A percentile compares a stretch with the other conserved stretches of the same genome.
phyloP scores from a whole-genome alignment of 2,329 filamentous ascomycete genomes.

The Dactylellina sp. region DNA sequence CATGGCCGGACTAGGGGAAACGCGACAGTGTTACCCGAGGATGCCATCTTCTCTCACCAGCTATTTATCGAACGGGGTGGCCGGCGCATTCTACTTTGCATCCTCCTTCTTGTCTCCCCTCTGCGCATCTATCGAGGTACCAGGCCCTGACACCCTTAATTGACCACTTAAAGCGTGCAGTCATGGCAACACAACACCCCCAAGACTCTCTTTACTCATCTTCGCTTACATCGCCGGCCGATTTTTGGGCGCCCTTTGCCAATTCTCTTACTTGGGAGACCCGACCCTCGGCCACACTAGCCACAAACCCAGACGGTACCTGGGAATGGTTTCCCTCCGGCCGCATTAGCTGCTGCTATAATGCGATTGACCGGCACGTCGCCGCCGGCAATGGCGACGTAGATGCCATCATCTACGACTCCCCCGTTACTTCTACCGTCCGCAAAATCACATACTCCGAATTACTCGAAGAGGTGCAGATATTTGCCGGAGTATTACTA shows the following conservation, averaged over 20 bases:
- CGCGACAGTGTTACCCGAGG: slow-evolving; percentile 39
- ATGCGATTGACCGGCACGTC: slow-evolving; percentile 92
- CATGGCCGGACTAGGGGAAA: slow-evolving; percentile 50
- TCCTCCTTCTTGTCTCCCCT: background rate
- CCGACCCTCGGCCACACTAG: slow-evolving; percentile 74
- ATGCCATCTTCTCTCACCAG: slow-evolving; percentile 16
- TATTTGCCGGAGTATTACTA: slow-evolving; percentile 81
- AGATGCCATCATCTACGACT: slow-evolving; percentile 86
- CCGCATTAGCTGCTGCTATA: slow-evolving; percentile 90
- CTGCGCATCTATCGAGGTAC: too few species aligned
- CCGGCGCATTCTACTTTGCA: slow-evolving; percentile 18
- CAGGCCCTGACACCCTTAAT: background rate
- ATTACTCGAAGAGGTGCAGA: slow-evolving; percentile 82
- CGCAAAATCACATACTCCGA: slow-evolving; percentile 79
- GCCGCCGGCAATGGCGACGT: slow-evolving; percentile 77
- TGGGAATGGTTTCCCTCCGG: slow-evolving; percentile 94
- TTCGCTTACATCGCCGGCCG: slow-evolving; percentile 76
- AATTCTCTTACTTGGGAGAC: slow-evolving; percentile 83
- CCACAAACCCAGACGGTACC: slow-evolving; percentile 69
- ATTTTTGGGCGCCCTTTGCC: slow-evolving; percentile 82
- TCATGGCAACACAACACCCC: slow-evolving; percentile 58
- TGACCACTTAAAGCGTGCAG: background rate
- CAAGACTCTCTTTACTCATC: slow-evolving; percentile 68
- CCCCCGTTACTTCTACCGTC: slow-evolving; percentile 80
- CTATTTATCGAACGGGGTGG: slow-evolving; percentile 17